These are phyloP conservation scores for Fusarium sacchari DNA, from an alignment of 2,329 filamentous ascomycete species.

Conservation along the genomic window DNA sequence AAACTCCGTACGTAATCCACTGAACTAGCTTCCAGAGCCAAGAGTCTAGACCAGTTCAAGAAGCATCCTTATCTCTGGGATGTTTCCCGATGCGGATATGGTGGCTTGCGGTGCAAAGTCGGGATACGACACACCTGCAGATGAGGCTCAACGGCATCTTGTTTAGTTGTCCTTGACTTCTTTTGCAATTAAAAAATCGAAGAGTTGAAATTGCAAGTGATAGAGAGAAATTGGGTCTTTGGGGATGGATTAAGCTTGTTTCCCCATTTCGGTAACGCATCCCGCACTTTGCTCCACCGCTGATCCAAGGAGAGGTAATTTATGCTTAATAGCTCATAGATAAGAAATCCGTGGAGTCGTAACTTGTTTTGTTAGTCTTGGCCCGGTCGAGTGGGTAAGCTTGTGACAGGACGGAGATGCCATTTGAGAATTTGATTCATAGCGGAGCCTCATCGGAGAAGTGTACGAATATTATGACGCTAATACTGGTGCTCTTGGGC, in stretches of 20 bases:
- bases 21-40: slow-evolving; percentile 1
- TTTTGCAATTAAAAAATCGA: neutral
- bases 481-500: neutral
- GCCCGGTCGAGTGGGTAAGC: slow-evolving; percentile 4
- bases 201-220: rapidly evolving
- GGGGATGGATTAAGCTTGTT: slow-evolving; percentile 12
- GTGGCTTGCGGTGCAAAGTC: slow-evolving; percentile 6
- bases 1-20: slow-evolving; percentile 23
- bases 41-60: slow-evolving; percentile 6
- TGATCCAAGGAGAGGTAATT: slow-evolving; percentile 4
- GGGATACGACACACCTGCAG: slow-evolving; percentile 8
- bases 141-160: slow-evolving; percentile 21
- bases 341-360: slow-evolving; percentile 6
- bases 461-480: slow-evolving; percentile 13
- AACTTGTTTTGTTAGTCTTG: neutral
- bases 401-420: neutral
- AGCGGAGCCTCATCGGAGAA: slow-evolving; percentile 18
- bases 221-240: neutral
- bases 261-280: neutral
- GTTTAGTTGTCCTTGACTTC: neutral
- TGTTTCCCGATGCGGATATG: neutral
- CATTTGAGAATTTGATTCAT: neutral
- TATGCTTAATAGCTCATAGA: slow-evolving; percentile 31
- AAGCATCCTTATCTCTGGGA: slow-evolving; percentile 1
- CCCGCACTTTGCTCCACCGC: slow-evolving; percentile 9